Evolutionary conservation across 2,329 filamentous ascomycete genomes (phyloP).

Genomic region (Fusarium cyanostomum): DNA sequence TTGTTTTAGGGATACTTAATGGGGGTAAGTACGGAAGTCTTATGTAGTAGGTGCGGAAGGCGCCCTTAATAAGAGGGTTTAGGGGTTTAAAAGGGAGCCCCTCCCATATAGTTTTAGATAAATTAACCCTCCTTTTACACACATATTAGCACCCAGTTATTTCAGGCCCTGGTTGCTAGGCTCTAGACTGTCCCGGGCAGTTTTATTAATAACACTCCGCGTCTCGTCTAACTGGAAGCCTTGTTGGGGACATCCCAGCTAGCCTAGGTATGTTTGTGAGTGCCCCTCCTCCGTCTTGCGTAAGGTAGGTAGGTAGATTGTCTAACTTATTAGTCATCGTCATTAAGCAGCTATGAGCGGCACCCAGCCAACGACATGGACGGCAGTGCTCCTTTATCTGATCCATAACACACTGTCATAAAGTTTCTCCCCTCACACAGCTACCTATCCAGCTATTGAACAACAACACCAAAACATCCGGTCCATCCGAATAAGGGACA

Average conservation of each 20-base stretch:
- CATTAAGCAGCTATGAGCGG: conserved; percentile 3
- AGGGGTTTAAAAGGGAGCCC: no score
- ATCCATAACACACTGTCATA: neutral
- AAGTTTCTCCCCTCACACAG: neutral
- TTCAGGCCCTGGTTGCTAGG: conserved; percentile 4
- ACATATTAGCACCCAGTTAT: no score
- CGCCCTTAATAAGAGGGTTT: no score
- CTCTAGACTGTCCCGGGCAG: neutral
- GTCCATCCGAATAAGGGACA: conserved; percentile 21
- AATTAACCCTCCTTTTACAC: no score
- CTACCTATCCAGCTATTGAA: neutral
- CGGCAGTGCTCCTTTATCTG: conserved; percentile 2
- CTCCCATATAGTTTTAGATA: no score
- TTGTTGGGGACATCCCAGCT: conserved; percentile 1
- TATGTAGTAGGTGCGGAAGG: no score
- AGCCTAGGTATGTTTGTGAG: neutral
- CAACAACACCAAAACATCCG: conserved; percentile 22
- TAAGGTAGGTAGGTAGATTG: no score
- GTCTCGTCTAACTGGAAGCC: conserved; percentile 21
- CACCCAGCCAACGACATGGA: conserved; percentile 10
- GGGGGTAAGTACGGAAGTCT: no score
- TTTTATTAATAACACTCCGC: conserved; percentile 31
- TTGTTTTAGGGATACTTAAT: no score
- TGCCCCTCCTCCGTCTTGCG: no score
- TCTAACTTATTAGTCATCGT: conserved; percentile 1